Conservation (phyloP, 176 grass and related monocot genomes). For the Tillandsia fasciculata region DNA sequence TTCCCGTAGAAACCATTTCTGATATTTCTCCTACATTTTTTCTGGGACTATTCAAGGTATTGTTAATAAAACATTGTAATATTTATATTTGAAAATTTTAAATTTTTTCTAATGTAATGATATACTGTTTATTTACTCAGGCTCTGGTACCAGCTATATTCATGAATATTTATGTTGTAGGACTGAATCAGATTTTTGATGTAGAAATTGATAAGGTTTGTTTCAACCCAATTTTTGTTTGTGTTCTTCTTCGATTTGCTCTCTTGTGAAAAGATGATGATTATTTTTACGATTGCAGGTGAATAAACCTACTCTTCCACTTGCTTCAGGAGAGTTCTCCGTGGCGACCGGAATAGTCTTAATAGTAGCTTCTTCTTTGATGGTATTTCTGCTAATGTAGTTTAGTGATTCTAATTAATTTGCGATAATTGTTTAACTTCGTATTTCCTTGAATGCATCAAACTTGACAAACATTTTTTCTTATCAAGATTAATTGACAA, state of each 20-base stretch:
- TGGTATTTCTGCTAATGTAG: slow-evolving; percentile 36
- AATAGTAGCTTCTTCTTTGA: slow-evolving; percentile 34
- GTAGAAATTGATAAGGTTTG: slow-evolving; percentile 74
- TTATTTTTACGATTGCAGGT: slow-evolving; percentile 31
- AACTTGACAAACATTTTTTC: background rate
- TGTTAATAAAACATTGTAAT: background rate
- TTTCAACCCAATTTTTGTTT: background rate
- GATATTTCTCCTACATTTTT: slow-evolving; percentile 43
- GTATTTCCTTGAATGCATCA: background rate
- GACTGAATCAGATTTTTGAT: slow-evolving; percentile 74
- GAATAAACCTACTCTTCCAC: slow-evolving; percentile 68
- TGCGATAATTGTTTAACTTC: background rate
- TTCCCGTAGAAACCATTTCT: slow-evolving; percentile 41
- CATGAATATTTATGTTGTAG: slow-evolving; percentile 88
- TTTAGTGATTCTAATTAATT: background rate
- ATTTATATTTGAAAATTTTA: background rate
- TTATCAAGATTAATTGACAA: background rate
- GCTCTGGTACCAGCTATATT: slow-evolving; percentile 55
- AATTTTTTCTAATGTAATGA: background rate
- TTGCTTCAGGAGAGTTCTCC: slow-evolving; percentile 67
- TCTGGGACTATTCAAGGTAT: slow-evolving; percentile 48
- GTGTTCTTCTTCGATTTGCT: no score
- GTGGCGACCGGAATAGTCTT: slow-evolving; percentile 35
- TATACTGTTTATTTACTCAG: slow-evolving; percentile 19
- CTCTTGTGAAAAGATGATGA: background rate